A percentile compares a stretch with the other conserved stretches of the same genome.
Evolutionary conservation across 2,329 filamentous ascomycete genomes (phyloP).

Genomic region (Pseudocercospora eumusae): DNA sequence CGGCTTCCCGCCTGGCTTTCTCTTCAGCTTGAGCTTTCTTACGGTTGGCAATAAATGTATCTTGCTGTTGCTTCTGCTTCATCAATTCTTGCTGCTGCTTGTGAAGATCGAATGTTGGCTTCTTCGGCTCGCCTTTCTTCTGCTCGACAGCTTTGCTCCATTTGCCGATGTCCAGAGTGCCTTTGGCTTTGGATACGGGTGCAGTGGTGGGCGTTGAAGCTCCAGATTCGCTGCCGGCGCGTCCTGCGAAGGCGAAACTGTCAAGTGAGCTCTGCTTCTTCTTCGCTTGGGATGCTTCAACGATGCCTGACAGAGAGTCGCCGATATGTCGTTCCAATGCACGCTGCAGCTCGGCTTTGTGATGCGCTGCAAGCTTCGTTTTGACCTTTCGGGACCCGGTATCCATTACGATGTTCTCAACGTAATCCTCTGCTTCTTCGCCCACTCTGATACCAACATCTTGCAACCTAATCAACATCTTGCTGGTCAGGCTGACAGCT

Average conservation of each 20-base stretch:
- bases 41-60: constrained; percentile 71
- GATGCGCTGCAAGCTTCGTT: constrained; percentile 77
- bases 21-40: constrained; percentile 71
- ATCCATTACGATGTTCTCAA: constrained; percentile 64
- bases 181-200: constrained; percentile 29
- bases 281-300: constrained; percentile 31
- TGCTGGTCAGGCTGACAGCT: constrained; percentile 78
- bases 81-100: constrained; percentile 21
- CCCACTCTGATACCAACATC: constrained; percentile 71
- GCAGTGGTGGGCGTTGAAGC: constrained; percentile 30
- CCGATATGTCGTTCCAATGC: constrained; percentile 59
- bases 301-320: constrained; percentile 28
- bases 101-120: constrained; percentile 30
- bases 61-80: constrained; percentile 44
- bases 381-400: constrained; percentile 55
- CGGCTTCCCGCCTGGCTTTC: constrained; percentile 63
- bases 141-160: constrained; percentile 26
- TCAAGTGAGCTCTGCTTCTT: constrained; percentile 46
- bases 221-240: constrained; percentile 22
- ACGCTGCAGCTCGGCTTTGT: constrained; percentile 77
- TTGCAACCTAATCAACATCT: constrained; percentile 78
- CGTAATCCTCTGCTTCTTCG: constrained; percentile 61
- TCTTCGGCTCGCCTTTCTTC: constrained; percentile 36
- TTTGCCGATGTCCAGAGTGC: constrained; percentile 36
- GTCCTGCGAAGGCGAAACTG: constrained; percentile 43